Evolutionary conservation across 805 yeast species (phyloP).

Genomic region (Candida awuae): DNA sequence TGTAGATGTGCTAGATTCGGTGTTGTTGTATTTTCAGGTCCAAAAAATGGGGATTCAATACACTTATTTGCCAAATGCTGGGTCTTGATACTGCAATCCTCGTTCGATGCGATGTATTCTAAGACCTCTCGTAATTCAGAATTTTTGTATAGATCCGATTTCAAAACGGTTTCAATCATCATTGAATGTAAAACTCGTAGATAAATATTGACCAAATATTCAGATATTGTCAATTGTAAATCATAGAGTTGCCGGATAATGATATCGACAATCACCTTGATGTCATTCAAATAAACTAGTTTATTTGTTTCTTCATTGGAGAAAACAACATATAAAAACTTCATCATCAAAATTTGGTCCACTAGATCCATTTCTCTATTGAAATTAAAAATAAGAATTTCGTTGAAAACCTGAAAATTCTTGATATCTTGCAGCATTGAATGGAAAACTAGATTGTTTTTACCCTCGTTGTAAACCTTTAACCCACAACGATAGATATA

Average conservation of each 20-base stretch:
- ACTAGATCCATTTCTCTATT: constrained; percentile 69
- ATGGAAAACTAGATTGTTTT: constrained; percentile 45
- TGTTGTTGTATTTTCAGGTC: neutral
- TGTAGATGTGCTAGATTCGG: neutral
- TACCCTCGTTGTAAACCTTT: constrained; percentile 11
- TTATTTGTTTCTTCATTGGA: constrained; percentile 58
- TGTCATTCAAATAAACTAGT: constrained; percentile 72
- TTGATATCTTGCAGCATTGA: constrained; percentile 39
- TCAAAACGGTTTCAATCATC: constrained; percentile 55
- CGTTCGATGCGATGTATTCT: constrained; percentile 36
- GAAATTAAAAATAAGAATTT: constrained; percentile 63
- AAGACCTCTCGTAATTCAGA: constrained; percentile 46
- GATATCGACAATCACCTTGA: constrained; percentile 77
- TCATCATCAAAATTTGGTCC: constrained; percentile 69
- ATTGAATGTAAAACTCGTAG: constrained; percentile 69
- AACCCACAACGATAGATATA: constrained; percentile 41
- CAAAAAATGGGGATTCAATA: too few relatives aligned
- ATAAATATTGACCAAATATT: constrained; percentile 56
- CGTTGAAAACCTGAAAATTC: constrained; percentile 48
- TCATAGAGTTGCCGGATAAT: constrained; percentile 72
- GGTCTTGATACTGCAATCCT: constrained; percentile 14
- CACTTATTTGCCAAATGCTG: neutral
- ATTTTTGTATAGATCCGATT: constrained; percentile 48
- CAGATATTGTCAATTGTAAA: constrained; percentile 47
- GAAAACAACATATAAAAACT: constrained; percentile 66